Evolutionary conservation across 2,329 filamentous ascomycete species (phyloP), one percentile per base, ranked within the genome.

Genomic region (Xylariaceae sp.): DNA sequence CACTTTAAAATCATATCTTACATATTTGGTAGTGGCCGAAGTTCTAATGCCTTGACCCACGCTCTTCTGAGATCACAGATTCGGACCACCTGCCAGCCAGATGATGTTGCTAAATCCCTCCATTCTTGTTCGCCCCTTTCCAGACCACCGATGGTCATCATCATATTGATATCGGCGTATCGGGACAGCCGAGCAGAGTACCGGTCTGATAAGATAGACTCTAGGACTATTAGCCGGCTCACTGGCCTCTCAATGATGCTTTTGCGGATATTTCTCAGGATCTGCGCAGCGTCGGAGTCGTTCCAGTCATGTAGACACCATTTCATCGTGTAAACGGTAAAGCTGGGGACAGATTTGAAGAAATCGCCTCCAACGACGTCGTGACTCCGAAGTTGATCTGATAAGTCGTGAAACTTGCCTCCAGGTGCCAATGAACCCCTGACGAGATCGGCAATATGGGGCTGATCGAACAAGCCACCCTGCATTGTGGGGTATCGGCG

Each of bases 231-330:
- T 7, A 69, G 41, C 2, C 65, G 51, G 27, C 52, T 55, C 7
- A 41, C 41, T 0, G 48, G 44, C 0, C 46, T 43, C 3, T 19
- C 26, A 2, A 48, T 44, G 13, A 68, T 62, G 6, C 58, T 52
- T 9, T 43, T 44, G 3, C 62, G 59, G 23, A 58, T 51, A n/a
- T 47, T 55, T 4, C 11, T 24, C 1, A 52, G 50, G 32, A 68
- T 63, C 9, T 13, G 40, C 2, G 48, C 17, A 2, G 53, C 56
- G 3, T 64, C 41, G 1, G 50, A 46, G 37, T 68, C 64, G 2
- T 48, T 43, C 65, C 65, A 69, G 44, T 68, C 55, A 36, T 68
- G 66, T 9, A 69, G 54, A 33, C 53, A 59, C 65, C 66, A 68
- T 36, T 68, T 68, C 50, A 61, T 59, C 2, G 48, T 50, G 41